Conservation (phyloP, 805 yeast species). For the Trichomonascus vanleenenianus region DNA sequence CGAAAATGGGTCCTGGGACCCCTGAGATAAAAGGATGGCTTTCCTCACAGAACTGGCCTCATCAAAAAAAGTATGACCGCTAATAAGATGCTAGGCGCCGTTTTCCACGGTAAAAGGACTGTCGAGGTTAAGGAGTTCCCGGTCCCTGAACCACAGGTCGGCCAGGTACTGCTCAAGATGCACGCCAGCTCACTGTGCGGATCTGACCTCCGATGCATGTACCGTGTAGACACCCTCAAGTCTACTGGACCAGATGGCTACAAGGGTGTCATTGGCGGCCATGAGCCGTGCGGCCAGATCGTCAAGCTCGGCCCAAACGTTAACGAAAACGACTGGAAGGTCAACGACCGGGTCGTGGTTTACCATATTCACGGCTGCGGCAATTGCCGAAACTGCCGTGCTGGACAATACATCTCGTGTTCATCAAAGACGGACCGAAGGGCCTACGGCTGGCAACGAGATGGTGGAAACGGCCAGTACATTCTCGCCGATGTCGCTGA, state of each 20-base stretch:
- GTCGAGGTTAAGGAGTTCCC: constrained; percentile 6
- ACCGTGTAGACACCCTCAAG: constrained; percentile 9
- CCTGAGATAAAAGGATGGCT: no score
- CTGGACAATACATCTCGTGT: constrained; percentile 10
- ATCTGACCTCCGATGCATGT: constrained; percentile 11
- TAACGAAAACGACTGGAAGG: constrained; percentile 7
- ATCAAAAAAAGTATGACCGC: background rate
- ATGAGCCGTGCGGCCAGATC: constrained; percentile 12
- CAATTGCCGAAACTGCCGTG: constrained; percentile 10
- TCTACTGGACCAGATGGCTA: constrained; percentile 12
- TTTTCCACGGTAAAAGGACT: constrained; percentile 8
- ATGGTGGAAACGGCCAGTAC: constrained; percentile 11
- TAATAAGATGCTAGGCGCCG: constrained; percentile 7
- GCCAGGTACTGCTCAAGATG: constrained; percentile 14
- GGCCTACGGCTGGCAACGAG: constrained; percentile 13
- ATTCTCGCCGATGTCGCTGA: constrained; percentile 9
- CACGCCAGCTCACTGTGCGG: constrained; percentile 11
- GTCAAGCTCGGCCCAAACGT: constrained; percentile 9
- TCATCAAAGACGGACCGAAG: constrained; percentile 2
- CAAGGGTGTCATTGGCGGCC: constrained; percentile 12
- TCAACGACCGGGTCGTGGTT: constrained; percentile 9
- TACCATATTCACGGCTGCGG: constrained; percentile 14
- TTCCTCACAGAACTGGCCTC: no score
- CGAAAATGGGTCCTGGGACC: no score
- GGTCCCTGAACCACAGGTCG: constrained; percentile 8